Percentiles rank a stretch among this genome's conserved stretches.
phyloP scores from a whole-genome alignment of 2,329 filamentous ascomycete species.

The Cladorrhinum sp. region DNA sequence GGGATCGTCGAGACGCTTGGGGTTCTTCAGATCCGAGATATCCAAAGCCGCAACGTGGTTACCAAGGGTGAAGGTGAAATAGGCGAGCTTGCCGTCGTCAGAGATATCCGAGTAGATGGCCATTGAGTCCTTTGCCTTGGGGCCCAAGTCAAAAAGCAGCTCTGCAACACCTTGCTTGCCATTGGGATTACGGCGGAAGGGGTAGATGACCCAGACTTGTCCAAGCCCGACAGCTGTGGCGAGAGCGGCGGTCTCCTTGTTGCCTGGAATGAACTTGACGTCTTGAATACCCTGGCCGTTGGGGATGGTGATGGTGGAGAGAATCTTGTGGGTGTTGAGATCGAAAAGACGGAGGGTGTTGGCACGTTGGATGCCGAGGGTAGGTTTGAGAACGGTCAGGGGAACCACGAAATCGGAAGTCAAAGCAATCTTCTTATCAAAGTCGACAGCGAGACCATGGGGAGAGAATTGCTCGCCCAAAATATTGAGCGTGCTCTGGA shows the following conservation, averaged over 20 bases:
- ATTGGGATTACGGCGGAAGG: slow-evolving; percentile 51
- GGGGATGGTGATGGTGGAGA: slow-evolving; percentile 60
- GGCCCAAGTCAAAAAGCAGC: slow-evolving; percentile 56
- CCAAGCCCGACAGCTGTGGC: slow-evolving; percentile 56
- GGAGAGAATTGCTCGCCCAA: slow-evolving; percentile 59
- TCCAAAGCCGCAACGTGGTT: slow-evolving; percentile 62
- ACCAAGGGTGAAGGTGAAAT: slow-evolving; percentile 58
- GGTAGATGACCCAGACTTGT: slow-evolving; percentile 64
- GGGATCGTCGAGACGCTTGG: slow-evolving; percentile 60
- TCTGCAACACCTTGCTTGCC: slow-evolving; percentile 57
- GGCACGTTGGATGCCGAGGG: slow-evolving; percentile 49
- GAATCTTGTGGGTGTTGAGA: slow-evolving; percentile 49
- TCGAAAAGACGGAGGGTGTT: slow-evolving; percentile 61
- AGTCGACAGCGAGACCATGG: slow-evolving; percentile 58
- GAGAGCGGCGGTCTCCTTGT: slow-evolving; percentile 55
- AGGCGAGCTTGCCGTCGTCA: slow-evolving; percentile 55
- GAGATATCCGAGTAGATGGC: slow-evolving; percentile 62
- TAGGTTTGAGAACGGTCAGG: slow-evolving; percentile 59
- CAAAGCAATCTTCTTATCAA: slow-evolving; percentile 53
- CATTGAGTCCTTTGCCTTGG: slow-evolving; percentile 51
- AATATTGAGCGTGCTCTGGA: slow-evolving; percentile 51
- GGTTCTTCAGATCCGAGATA: slow-evolving; percentile 57
- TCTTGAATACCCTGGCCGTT: slow-evolving; percentile 59
- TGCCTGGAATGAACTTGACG: slow-evolving; percentile 62
- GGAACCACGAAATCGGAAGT: slow-evolving; percentile 64